Conservation (phyloP, 371 early-diverging fungal species). For the Gilbertella persicaria region DNA sequence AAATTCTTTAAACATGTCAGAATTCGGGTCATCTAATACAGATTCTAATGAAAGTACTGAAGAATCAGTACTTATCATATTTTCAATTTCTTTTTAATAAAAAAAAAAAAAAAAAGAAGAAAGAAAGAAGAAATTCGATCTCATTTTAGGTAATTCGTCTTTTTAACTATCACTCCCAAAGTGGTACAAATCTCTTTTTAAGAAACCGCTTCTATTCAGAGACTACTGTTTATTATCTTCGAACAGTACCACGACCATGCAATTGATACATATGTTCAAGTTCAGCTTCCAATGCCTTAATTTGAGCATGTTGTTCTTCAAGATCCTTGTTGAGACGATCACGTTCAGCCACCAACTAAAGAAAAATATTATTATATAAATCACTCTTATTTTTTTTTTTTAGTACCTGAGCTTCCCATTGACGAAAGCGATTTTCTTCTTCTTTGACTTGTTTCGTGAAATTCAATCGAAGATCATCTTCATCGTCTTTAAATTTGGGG, state of each 20-base stretch:
- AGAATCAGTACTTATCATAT: slow-evolving; percentile 16
- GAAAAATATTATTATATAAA: neutral
- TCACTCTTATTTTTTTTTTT: neutral
- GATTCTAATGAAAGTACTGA: slow-evolving; percentile 31
- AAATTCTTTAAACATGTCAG: slow-evolving; percentile 39
- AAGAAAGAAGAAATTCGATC: neutral
- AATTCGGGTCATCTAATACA: slow-evolving; percentile 29
- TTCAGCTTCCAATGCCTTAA: slow-evolving; percentile 90
- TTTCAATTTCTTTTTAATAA: neutral
- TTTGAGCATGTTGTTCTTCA: slow-evolving; percentile 90
- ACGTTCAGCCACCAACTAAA: slow-evolving; percentile 87
- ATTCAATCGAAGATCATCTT: slow-evolving; percentile 83
- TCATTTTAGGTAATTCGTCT: neutral
- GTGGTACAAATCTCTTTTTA: neutral
- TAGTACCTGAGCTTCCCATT: slow-evolving; percentile 88
- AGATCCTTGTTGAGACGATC: slow-evolving; percentile 97
- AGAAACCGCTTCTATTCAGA: slow-evolving; percentile 2
- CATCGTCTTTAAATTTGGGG: slow-evolving; percentile 91
- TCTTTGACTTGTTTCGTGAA: slow-evolving; percentile 92
- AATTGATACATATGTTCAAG: slow-evolving; percentile 60
- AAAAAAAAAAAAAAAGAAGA: slow-evolving; percentile 15
- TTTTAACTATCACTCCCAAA: too few species aligned
- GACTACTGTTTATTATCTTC: slow-evolving; percentile 27
- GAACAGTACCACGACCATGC: slow-evolving; percentile 41
- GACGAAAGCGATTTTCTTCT: slow-evolving; percentile 92